phyloP scores from a whole-genome alignment of 805 yeast species.

The Wickerhamiella occidentalis region DNA sequence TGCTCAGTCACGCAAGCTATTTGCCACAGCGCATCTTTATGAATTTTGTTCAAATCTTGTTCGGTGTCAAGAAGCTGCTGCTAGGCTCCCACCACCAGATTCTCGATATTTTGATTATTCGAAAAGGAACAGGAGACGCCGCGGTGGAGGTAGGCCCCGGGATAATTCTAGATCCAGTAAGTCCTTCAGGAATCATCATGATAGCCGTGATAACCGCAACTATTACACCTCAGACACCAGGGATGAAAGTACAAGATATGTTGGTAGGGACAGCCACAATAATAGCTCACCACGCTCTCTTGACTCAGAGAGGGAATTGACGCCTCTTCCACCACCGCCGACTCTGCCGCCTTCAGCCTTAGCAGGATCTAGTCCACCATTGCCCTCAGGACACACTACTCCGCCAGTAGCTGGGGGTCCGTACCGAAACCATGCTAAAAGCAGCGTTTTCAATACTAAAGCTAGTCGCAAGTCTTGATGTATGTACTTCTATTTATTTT shows the following conservation, averaged over 20 bases:
- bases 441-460: neutral
- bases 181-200: neutral
- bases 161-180: neutral
- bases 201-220: neutral
- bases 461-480: neutral
- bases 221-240: neutral
- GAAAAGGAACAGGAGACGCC: neutral
- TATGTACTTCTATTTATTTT: neutral
- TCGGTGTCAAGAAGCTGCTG: neutral
- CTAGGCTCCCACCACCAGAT: neutral
- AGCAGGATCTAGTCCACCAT: too few species aligned
- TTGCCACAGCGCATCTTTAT: neutral
- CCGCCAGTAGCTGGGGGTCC: neutral
- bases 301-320: neutral
- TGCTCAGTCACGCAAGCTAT: constrained; percentile 40
- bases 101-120: neutral
- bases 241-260: neutral
- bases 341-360: too few species aligned
- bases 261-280: neutral
- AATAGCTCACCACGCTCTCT: neutral
- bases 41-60: neutral
- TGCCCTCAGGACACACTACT: too few species aligned
- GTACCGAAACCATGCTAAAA: neutral
- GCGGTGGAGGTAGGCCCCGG: neutral
- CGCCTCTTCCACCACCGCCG: neutral